Evolutionary conservation across 768 basidiomycete genomes (phyloP), one percentile per base, ranked within the genome.

Genomic region (Russula ochroleuca): DNA sequence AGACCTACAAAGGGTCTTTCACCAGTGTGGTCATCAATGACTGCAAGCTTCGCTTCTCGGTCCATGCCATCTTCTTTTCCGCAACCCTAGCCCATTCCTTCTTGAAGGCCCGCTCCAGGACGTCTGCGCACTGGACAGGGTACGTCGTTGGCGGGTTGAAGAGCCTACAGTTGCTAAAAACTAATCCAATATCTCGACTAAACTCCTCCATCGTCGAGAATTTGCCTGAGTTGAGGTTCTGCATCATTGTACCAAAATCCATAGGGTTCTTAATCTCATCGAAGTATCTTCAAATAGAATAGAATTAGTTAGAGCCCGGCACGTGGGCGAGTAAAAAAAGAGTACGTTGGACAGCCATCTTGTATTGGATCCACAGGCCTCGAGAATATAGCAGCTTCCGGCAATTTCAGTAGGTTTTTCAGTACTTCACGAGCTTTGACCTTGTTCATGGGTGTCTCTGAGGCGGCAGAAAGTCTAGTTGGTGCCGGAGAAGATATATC

Each of bases 341-440:
- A 89, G 76, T 72, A 95, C 92, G 93, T 94, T 52, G 96, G 94
- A 73, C 90, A 96, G 21, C 91, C 94, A 74, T 92, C 92, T 55
- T 76, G 71, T 15, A 84, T 74, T 4, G 95, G 89, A 73, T 98
- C 88, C 21, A 98, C 96, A 3, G 96, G 92, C 25, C 82, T 79
- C 54, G 80, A 70, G 76, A 98, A 98, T 63, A 93, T 87, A 33
- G 73, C 75, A 45, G 85, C 81, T 71, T 94, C 89, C 2, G 85
- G 82, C 19, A 88, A 69, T 69, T 80, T 88, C 56, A 75, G 73
- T 9, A 94, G 70, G 25, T 67, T 75, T 71, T 81, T 85, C 61
- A 95, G 67, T 38, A 93, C 73, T 3, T 90, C 87, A 71, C 81
- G 86, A 72, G 88, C 90, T 74, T 92, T 96, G 80, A 86, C 92